phyloP scores from a whole-genome alignment of 805 yeast species.

The Sugiyamaella smithiae region DNA sequence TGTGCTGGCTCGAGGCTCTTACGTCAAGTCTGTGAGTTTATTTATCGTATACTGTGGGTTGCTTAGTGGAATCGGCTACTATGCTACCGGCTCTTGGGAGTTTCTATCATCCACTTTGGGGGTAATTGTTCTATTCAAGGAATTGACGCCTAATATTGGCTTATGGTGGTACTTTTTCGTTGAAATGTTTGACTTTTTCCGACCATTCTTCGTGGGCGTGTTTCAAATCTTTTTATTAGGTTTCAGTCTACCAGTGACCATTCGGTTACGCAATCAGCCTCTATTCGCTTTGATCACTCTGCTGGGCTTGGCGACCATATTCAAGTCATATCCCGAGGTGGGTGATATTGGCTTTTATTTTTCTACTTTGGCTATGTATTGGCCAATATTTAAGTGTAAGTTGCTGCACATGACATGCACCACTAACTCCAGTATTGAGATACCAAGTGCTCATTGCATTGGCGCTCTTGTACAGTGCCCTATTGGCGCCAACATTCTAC shows the following conservation, averaged over 20 bases:
- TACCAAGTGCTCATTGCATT: conserved; percentile 51
- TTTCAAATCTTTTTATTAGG: conserved; percentile 72
- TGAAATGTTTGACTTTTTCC: conserved; percentile 89
- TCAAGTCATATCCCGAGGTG: conserved; percentile 82
- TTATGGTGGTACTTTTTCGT: conserved; percentile 99
- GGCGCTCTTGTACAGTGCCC: conserved; percentile 53
- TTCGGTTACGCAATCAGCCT: conserved; percentile 60
- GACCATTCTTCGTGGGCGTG: conserved; percentile 75
- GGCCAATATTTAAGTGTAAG: conserved; percentile 34
- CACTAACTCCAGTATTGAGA: conserved; percentile 35
- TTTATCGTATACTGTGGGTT: conserved; percentile 20
- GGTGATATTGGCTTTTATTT: conserved; percentile 67
- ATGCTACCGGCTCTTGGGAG: conserved; percentile 32
- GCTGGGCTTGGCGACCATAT: conserved; percentile 55
- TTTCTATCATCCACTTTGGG: conserved; percentile 59
- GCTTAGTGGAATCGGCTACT: conserved; percentile 28
- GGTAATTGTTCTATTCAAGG: conserved; percentile 50
- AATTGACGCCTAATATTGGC: conserved; percentile 86
- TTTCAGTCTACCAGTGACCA: conserved; percentile 69
- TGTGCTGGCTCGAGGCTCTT: conserved; percentile 24
- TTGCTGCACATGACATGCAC: conserved; percentile 3
- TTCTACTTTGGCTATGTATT: conserved; percentile 47
- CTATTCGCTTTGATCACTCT: conserved; percentile 52
- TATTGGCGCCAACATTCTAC: conserved; percentile 84
- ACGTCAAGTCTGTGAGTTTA: conserved; percentile 13